Conservation (phyloP, 2,329 filamentous ascomycete genomes). For the Orbilia ellipsospora region DNA sequence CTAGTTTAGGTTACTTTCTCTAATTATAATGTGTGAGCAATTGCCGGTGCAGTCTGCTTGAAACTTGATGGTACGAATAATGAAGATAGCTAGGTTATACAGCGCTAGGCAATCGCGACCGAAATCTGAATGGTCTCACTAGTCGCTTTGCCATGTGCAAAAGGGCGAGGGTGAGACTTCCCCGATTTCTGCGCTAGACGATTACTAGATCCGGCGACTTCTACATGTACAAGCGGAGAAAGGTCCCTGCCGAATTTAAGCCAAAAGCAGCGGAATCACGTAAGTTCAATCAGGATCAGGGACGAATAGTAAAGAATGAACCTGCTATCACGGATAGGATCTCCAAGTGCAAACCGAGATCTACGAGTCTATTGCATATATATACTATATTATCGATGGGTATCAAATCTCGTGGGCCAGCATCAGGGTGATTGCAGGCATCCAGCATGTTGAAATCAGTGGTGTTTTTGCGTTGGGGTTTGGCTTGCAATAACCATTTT, state of each 20-base stretch:
- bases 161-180: not conserved
- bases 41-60: not conserved
- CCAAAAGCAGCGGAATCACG: constrained; percentile 21
- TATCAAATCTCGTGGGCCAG: constrained; percentile 18
- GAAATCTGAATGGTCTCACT: constrained; percentile 26
- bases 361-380: not conserved
- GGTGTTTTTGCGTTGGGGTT: constrained; percentile 18
- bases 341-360: constrained; percentile 42
- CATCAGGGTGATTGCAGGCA: constrained; percentile 19
- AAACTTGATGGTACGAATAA: constrained; percentile 1
- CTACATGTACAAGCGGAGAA: not conserved
- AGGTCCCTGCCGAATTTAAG: constrained; percentile 19
- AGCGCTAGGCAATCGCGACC: constrained; percentile 18
- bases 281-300: constrained; percentile 26
- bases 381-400: constrained; percentile 20
- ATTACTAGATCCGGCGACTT: constrained; percentile 42
- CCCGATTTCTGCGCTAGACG: constrained; percentile 1
- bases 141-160: constrained; percentile 34
- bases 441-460: constrained; percentile 6
- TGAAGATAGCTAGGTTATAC: not conserved
- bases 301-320: constrained; percentile 9
- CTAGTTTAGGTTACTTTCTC: too few relatives aligned
- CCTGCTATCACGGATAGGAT: constrained; percentile 24
- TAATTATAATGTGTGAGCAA: too few relatives aligned
- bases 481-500: constrained; percentile 20